Base-by-base conservation (phyloP, 345 rosid genomes). In the Kernera saxatilis region DNA sequence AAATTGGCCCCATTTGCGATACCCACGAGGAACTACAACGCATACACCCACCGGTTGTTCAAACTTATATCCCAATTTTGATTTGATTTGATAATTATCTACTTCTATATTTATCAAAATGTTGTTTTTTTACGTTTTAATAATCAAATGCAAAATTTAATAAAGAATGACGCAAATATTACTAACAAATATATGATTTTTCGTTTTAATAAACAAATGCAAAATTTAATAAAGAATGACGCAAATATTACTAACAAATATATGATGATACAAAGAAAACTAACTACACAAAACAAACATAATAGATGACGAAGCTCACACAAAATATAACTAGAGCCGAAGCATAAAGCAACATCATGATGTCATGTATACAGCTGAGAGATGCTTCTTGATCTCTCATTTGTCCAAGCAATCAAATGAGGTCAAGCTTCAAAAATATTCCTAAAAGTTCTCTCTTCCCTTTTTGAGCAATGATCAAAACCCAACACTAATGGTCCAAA, bases 11-110 rank as follows among this genome's bases (percentile, higher is more conserved):
- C 64, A 43, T 62, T 53, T 39, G 62, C 36, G 45, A 11, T 52
- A 23, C 12, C 74, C 74, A 70, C 51, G 60, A 62, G 53, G 7
- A 12, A 27, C 61, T n/a, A 60, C 75, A 15, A n/a, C 33, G 44
- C 52, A 21, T 23, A 21, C 54, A 62, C 55, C 76, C 7, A 62
- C 54, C 18, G 37, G 63, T 62, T 51, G 46, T 62, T 71, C n/a
- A n/a, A n/a, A 6, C 56, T 50, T 5, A 37, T 21, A 9, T 29
- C 50, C 44, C 37, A 4, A 13, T 60, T 48, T 37, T 27, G n/a
- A n/a, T n/a, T n/a, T n/a, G n/a, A n/a, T n/a, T n/a, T n/a, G n/a
- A n/a, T n/a, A n/a, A n/a, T n/a, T n/a, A n/a, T n/a, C n/a, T n/a
- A n/a, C n/a, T n/a, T n/a, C n/a, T n/a, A n/a, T n/a, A n/a, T n/a